phyloP scores from a whole-genome alignment of 805 yeast species.

The Jamesozyma spencerorum region DNA sequence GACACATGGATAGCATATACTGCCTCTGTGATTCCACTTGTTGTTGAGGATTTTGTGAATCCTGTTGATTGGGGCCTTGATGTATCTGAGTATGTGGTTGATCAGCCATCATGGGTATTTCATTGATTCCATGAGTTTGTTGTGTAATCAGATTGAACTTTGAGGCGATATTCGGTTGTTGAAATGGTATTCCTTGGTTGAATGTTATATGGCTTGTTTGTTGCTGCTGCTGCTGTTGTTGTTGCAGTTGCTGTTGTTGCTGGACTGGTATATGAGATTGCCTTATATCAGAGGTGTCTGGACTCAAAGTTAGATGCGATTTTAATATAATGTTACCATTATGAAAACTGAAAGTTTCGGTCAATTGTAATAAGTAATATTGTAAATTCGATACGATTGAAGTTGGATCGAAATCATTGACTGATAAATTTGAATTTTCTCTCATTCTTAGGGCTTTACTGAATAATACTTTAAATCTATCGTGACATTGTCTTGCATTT shows the following conservation, averaged over 20 bases:
- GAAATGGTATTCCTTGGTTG: neutral
- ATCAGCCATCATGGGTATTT: neutral
- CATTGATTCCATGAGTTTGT: neutral
- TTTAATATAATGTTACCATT: conserved; percentile 19
- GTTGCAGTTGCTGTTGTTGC: no score
- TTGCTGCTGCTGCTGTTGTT: no score
- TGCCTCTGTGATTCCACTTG: conserved; percentile 4
- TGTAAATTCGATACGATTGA: conserved; percentile 2
- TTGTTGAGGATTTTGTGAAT: conserved; percentile 2
- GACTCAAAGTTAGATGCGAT: conserved; percentile 5
- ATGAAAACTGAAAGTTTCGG: conserved; percentile 11
- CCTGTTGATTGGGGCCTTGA: neutral
- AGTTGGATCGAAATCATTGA: neutral
- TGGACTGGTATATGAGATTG: no score
- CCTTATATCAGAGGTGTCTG: neutral
- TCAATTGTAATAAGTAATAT: conserved; percentile 10
- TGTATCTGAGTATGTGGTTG: neutral
- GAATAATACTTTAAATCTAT: conserved; percentile 23
- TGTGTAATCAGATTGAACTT: neutral
- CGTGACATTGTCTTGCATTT: conserved; percentile 27
- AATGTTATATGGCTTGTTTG: no score
- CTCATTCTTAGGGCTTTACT: conserved; percentile 12
- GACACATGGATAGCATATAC: conserved; percentile 8
- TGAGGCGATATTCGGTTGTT: conserved; percentile 1
- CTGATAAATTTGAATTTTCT: neutral